Evolutionary conservation across 371 early-diverging fungal species (phyloP), one percentile per base, ranked within the genome.

Genomic region (Coemansia sp.): DNA sequence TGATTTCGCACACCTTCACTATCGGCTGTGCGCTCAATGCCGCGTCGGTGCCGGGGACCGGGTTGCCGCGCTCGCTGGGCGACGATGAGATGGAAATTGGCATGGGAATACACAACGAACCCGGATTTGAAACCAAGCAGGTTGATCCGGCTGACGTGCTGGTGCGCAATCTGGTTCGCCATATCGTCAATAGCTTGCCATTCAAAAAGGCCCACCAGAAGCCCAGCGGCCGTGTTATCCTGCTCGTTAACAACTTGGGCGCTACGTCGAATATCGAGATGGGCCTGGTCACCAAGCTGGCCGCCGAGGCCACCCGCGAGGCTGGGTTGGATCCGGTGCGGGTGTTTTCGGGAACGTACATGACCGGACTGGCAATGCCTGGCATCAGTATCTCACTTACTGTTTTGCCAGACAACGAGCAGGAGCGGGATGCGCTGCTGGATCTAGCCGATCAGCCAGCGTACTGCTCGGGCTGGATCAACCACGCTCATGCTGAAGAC

Each of bases 191-290:
- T 54, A 80, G 82, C 47, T 39, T 69, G 2, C 85, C 84, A 43
- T 55, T 64, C 38, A 83, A 86, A 56, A 76, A 81, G 45, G 70
- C 77, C 2, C 83, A 74, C 60, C 52, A 55, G 8, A 62, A 61
- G 16, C 61, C 42, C 34, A 60, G 69, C 4, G 65, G 70, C 2
- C 53, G 53, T n/a, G 80, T 88, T 10, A 82, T 84, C 9, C 59
- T 93, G 20, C 57, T 93, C 43, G 81, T 92, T 38, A 93, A 93
- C 70, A 93, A 93, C 76, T 79, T 91, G 10, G 94, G 94, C 5
- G 92, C 88, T 0, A 81, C 85, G 0, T 83, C 91, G 1, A 77
- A 79, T 36, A 67, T 92, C 14, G 93, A 92, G 72, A 68, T 89
- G 66, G 84, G 87, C 14, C 75, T 86, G 5, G 83, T 86, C 5